Evolutionary conservation across 139 green algal genomes (phyloP).

Genomic region (Yamagishiella unicocca): DNA sequence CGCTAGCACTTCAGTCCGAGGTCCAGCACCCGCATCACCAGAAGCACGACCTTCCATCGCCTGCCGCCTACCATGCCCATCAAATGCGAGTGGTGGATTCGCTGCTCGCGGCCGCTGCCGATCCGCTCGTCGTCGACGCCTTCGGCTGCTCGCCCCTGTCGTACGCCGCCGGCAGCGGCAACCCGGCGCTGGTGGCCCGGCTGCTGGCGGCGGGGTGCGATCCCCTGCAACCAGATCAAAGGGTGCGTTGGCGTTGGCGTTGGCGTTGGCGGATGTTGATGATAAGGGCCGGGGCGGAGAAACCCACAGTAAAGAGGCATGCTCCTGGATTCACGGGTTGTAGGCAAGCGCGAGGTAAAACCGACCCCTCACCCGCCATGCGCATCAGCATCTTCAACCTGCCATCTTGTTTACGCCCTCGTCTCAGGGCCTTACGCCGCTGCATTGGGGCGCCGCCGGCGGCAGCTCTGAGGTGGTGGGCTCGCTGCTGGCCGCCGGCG

Average conservation of each 20-base stretch:
- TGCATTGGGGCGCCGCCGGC: slow-evolving; percentile 42
- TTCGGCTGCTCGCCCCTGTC: slow-evolving; percentile 26
- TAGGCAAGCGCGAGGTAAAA: too few relatives aligned
- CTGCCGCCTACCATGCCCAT: background rate
- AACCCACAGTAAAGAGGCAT: too few relatives aligned
- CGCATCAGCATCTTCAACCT: background rate
- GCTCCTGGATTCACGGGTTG: too few relatives aligned
- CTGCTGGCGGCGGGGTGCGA: slow-evolving; percentile 34
- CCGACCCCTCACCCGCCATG: too few relatives aligned
- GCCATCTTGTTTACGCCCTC: background rate
- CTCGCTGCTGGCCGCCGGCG: slow-evolving; percentile 7
- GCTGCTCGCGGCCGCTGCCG: slow-evolving; percentile 10
- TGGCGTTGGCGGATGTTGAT: too few relatives aligned
- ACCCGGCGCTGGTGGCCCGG: slow-evolving; percentile 12
- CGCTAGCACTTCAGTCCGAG: background rate
- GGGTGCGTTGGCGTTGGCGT: background rate
- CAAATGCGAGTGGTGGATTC: slow-evolving; percentile 12
- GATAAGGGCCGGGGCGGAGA: too few relatives aligned
- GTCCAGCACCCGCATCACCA: background rate
- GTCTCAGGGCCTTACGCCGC: slow-evolving; percentile 23
- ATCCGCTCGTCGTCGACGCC: background rate
- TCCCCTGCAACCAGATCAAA: background rate
- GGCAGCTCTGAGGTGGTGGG: slow-evolving; percentile 15
- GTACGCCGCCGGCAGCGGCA: slow-evolving; percentile 37
- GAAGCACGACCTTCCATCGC: background rate